Conservation (phyloP, 306 rosid species). For the Vigna reflexopilosa region DNA sequence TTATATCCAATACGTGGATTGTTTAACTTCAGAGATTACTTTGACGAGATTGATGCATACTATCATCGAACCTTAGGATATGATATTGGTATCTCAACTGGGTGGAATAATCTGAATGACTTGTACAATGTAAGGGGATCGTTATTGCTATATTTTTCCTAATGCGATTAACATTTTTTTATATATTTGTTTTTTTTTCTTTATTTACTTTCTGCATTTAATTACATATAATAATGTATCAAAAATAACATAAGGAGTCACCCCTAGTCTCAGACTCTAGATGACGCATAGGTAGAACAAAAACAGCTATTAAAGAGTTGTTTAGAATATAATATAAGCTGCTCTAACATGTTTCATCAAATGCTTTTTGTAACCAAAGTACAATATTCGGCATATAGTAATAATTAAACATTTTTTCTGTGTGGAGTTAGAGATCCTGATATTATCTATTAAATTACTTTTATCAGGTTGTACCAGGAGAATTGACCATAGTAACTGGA, state of each 20-base stretch:
- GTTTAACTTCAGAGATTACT: slow-evolving; percentile 80
- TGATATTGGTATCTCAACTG: slow-evolving; percentile 81
- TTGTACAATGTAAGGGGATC: slow-evolving; percentile 79
- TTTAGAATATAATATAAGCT: no score
- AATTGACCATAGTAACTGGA: slow-evolving; percentile 89
- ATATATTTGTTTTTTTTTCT: neutral
- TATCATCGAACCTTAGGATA: slow-evolving; percentile 73
- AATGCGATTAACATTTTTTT: neutral
- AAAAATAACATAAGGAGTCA: slow-evolving; percentile 20
- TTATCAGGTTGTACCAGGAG: slow-evolving; percentile 91
- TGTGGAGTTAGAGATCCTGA: slow-evolving; percentile 2
- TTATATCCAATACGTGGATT: slow-evolving; percentile 94
- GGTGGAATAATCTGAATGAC: slow-evolving; percentile 79
- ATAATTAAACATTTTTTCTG: neutral
- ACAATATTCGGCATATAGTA: neutral
- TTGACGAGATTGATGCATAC: slow-evolving; percentile 88
- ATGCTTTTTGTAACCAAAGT: slow-evolving; percentile 11
- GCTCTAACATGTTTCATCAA: neutral
- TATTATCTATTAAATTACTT: slow-evolving; percentile 40
- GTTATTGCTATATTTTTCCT: slow-evolving; percentile 16
- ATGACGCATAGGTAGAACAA: no score
- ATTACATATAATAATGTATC: neutral
- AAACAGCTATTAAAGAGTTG: no score
- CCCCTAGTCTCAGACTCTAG: no score
- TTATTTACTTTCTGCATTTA: neutral